These are phyloP conservation scores for Globisporangium nagaii DNA, from an alignment of 352 stramenopile genomes.

Conservation along the genomic window DNA sequence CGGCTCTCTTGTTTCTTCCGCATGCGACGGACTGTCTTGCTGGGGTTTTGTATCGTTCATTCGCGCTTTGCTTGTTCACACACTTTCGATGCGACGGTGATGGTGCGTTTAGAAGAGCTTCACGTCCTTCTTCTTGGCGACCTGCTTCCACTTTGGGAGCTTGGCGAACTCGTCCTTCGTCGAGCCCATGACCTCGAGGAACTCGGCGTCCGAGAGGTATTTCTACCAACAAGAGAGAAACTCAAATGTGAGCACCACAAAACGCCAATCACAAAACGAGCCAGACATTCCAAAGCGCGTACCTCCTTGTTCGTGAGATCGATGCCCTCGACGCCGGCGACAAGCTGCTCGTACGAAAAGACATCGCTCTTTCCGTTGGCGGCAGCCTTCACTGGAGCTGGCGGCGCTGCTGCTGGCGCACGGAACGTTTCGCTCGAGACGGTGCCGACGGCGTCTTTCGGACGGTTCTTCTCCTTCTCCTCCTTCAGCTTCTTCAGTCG, in stretches of 20 bases:
- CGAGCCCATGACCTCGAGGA: slow-evolving; percentile 58
- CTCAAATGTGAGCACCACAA: background rate
- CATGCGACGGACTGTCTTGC: no score
- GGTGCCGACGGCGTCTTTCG: slow-evolving; percentile 49
- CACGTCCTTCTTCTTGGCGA: slow-evolving; percentile 84
- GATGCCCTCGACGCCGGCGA: slow-evolving; percentile 71
- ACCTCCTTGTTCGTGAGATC: slow-evolving; percentile 74
- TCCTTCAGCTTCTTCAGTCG: slow-evolving; percentile 74
- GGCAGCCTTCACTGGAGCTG: slow-evolving; percentile 7
- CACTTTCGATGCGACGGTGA: background rate
- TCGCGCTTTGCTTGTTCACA: background rate
- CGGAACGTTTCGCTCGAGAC: slow-evolving; percentile 46
- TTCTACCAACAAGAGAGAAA: slow-evolving; percentile 18
- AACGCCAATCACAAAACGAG: slow-evolving; percentile 4
- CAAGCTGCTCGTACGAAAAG: slow-evolving; percentile 62
- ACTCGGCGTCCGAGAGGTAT: slow-evolving; percentile 82
- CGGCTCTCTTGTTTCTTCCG: no score
- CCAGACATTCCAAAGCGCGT: slow-evolving; percentile 1
- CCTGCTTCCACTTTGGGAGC: slow-evolving; percentile 84
- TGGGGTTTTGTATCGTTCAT: no score
- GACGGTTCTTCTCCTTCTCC: slow-evolving; percentile 67
- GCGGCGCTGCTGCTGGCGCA: slow-evolving; percentile 2
- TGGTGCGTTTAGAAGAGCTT: slow-evolving; percentile 67
- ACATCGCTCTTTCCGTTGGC: slow-evolving; percentile 21
- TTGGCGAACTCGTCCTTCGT: slow-evolving; percentile 54